phyloP scores from a whole-genome alignment of 768 basidiomycete species.

The Rhodotorula graminis region DNA sequence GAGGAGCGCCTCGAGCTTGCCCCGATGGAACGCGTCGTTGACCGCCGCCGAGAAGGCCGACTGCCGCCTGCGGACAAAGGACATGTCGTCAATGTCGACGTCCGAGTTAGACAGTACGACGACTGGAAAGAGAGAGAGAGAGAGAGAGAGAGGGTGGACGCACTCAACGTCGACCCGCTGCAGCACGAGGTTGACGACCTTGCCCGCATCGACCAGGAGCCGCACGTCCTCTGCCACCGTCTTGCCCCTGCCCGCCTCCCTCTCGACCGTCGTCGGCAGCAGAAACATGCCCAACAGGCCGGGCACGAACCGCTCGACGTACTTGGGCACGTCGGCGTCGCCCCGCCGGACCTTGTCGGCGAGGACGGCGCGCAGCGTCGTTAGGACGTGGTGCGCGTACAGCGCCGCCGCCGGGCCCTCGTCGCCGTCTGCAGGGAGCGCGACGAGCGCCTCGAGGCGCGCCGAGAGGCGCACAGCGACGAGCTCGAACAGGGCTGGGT shows the following conservation, averaged over 20 bases:
- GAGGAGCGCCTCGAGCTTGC: slow-evolving; percentile 1
- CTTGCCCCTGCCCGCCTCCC: slow-evolving; percentile 33
- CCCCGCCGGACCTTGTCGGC: slow-evolving; percentile 52
- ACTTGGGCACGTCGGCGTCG: slow-evolving; percentile 70
- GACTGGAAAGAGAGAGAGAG: too few relatives aligned
- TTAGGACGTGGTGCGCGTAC: slow-evolving; percentile 77
- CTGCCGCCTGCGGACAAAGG: slow-evolving; percentile 9
- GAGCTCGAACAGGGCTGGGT: slow-evolving; percentile 71
- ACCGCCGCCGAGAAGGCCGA: slow-evolving; percentile 6
- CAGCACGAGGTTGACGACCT: slow-evolving; percentile 64
- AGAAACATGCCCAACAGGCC: slow-evolving; percentile 64
- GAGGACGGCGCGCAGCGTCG: slow-evolving; percentile 63
- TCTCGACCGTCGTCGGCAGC: slow-evolving; percentile 46
- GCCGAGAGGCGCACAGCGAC: slow-evolving; percentile 70
- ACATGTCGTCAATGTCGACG: not conserved
- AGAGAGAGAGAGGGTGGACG: slow-evolving; percentile 46
- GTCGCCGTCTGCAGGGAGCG: not conserved
- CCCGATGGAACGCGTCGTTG: slow-evolving; percentile 16
- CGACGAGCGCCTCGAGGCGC: slow-evolving; percentile 58
- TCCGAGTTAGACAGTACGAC: too few relatives aligned
- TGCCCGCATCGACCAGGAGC: slow-evolving; percentile 60
- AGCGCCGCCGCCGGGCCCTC: slow-evolving; percentile 57
- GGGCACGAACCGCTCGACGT: slow-evolving; percentile 70
- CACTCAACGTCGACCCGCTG: slow-evolving; percentile 64
- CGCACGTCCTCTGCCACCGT: slow-evolving; percentile 53